Base-by-base conservation (phyloP, 257 asterid species). In the Phtheirospermum japonicum region DNA sequence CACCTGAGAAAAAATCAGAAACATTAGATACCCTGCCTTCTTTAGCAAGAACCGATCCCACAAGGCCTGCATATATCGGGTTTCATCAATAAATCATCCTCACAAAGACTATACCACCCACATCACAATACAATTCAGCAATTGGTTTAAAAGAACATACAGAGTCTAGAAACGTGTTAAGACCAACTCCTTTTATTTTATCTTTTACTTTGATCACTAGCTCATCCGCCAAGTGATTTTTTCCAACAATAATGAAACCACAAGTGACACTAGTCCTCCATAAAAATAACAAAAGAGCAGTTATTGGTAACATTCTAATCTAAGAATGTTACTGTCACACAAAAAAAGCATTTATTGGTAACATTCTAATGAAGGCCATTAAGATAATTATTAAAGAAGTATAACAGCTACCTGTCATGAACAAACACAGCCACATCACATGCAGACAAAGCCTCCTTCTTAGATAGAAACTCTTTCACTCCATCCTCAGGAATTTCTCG, bases 41-140 rank as follows among this genome's bases (percentile, higher is more conserved):
- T 69, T 82, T 85, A 53, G 88, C 89, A 72, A 89, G 83, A 74
- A 83, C 76, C 0, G 99, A 83, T 54, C 95, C 95, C 67, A 84
- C 83, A 59, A 89, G 72, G 68, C 97, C 99, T 93, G 83, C 80
- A 75, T 31, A 63, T 53, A 33, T 46, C 28, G 14, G 43, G 40
- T 13, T 55, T 60, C 33, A 33, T 69, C 7, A 70, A 70, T 46
- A 46, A 23, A 40, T 31, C 61, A 33, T 61, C 49, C 32, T 18
- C 9, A 5, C 31, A 4, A 18, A 54, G 60, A 46, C 50, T 12
- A 20, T 16, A 5, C 33, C n/a, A 67, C 63, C 28, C 9, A 13
- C 42, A 48, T 12, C 57, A 43, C 50, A 7, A n/a, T 14, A 23
- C 20, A 57, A 69, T 28, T 55, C 55, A 59, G n/a, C 50, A 36